A percentile compares a stretch with the other conserved stretches of the same genome.
Evolutionary conservation across 306 rosid species (phyloP).

Genomic region (Leucaena leucocephala): DNA sequence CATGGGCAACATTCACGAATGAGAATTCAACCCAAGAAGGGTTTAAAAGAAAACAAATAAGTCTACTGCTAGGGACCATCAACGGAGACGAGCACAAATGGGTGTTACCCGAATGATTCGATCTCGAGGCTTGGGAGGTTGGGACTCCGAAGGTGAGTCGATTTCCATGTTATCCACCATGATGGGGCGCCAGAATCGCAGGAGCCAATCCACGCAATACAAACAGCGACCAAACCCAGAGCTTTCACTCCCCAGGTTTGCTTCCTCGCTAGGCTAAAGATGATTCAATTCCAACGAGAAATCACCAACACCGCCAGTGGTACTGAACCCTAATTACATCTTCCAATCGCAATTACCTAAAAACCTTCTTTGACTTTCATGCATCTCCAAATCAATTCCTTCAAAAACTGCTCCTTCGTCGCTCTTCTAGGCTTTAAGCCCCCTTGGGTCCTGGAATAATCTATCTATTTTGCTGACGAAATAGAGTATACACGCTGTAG

Average conservation of each 20-base stretch:
- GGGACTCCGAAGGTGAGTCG: constrained; percentile 54
- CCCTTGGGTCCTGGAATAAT: background rate
- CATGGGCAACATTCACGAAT: background rate
- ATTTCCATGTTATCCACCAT: constrained; percentile 70
- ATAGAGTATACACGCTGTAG: too few species aligned
- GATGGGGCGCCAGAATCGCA: constrained; percentile 54
- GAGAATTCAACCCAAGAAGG: background rate
- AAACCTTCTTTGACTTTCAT: background rate
- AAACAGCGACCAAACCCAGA: constrained; percentile 56
- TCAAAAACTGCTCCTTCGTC: background rate
- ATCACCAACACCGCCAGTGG: background rate
- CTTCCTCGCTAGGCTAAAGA: background rate
- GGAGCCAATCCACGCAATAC: constrained; percentile 53
- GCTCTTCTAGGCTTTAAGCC: background rate
- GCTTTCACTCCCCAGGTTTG: constrained; percentile 69
- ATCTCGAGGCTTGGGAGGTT: constrained; percentile 57
- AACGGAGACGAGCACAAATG: background rate
- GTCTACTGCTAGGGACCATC: constrained; percentile 16
- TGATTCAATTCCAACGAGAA: background rate
- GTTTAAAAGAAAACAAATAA: background rate
- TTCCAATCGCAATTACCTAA: background rate
- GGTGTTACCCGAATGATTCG: constrained; percentile 68
- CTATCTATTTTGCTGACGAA: background rate
- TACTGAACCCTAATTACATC: background rate
- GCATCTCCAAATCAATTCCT: background rate